Percentiles rank a stretch among this genome's conserved stretches.
Evolutionary conservation across 2,329 filamentous ascomycete species (phyloP).

Genomic region (Trichoderma lentiforme): DNA sequence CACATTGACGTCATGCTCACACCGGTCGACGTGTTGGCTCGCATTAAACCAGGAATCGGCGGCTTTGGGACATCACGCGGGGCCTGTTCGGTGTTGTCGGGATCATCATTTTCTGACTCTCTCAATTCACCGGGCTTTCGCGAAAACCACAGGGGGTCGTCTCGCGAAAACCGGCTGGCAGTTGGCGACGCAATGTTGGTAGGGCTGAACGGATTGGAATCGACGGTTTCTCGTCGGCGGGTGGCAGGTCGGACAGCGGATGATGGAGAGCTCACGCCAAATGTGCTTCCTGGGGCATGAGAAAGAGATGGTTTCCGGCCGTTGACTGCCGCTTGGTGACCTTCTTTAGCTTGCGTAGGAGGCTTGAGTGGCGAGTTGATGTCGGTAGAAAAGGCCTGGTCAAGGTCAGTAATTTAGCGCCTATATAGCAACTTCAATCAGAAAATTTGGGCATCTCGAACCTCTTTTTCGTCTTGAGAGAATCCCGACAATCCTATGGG

Average conservation of each 20-base stretch:
- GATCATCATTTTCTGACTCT: conserved; percentile 53
- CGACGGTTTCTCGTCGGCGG: conserved; percentile 77
- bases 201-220: conserved; percentile 61
- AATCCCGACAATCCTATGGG: conserved; percentile 73
- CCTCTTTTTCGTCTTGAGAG: conserved; percentile 59
- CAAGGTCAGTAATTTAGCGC: conserved; percentile 23
- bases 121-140: conserved; percentile 53
- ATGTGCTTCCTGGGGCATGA: conserved; percentile 61
- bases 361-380: conserved; percentile 94
- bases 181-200: conserved; percentile 59
- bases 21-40: conserved; percentile 53
- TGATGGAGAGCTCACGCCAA: conserved; percentile 70
- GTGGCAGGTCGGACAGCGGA: conserved; percentile 67
- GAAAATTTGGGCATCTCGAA: conserved; percentile 32
- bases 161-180: conserved; percentile 56
- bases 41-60: conserved; percentile 47
- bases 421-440: neutral
- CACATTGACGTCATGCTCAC: conserved; percentile 44
- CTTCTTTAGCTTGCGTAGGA: conserved; percentile 68
- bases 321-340: conserved; percentile 57
- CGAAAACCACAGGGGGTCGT: conserved; percentile 59
- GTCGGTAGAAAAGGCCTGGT: conserved; percentile 75
- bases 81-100: conserved; percentile 37
- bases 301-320: conserved; percentile 83
- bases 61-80: conserved; percentile 32